Conservation (phyloP, 2,329 filamentous ascomycete species). For the Phialocephala sp. region DNA sequence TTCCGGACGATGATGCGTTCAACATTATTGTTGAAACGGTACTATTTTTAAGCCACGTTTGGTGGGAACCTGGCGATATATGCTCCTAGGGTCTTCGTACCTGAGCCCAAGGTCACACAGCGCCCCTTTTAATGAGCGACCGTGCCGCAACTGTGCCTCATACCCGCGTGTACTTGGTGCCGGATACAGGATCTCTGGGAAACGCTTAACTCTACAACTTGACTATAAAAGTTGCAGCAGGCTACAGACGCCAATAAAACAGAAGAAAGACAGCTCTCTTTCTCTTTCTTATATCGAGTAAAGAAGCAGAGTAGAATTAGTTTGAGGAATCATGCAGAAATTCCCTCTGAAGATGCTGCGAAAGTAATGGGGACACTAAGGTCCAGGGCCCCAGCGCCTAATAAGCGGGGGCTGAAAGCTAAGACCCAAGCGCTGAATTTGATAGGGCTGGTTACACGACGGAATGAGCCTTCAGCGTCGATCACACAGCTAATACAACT, state of each 20-base stretch:
- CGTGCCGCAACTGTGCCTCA: background rate
- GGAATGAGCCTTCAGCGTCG: background rate
- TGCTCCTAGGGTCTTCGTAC: background rate
- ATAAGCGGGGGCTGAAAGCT: background rate
- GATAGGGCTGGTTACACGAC: background rate
- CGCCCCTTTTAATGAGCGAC: background rate
- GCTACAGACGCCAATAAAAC: background rate
- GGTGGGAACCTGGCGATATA: slow-evolving; percentile 1
- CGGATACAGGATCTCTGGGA: background rate
- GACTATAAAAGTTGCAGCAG: background rate
- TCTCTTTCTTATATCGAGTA: no score
- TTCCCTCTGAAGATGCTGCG: no score
- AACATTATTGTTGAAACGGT: background rate
- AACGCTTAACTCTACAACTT: background rate
- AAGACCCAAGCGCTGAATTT: background rate
- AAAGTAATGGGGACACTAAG: no score
- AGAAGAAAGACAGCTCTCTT: no score
- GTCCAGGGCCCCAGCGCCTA: no score
- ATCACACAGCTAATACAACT: background rate
- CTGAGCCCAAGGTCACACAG: background rate
- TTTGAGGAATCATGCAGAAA: no score
- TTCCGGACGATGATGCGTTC: background rate
- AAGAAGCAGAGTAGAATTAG: no score
- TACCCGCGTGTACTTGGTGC: background rate
- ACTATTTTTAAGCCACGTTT: background rate